Base-by-base conservation (phyloP, 2,329 filamentous ascomycete genomes). In the Fusarium sp. region DNA sequence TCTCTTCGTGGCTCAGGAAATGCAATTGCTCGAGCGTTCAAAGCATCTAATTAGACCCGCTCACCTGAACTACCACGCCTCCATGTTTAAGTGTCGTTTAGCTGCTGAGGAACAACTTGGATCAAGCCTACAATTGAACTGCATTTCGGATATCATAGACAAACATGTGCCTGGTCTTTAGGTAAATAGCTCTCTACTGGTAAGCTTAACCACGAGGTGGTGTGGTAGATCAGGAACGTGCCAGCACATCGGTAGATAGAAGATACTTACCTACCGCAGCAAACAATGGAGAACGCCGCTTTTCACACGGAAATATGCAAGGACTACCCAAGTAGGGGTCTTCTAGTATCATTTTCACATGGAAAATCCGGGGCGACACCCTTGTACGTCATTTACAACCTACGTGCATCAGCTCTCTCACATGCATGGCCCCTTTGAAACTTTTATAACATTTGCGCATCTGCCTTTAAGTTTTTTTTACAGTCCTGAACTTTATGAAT, bases 281-380 rank as follows among this genome's bases (percentile, higher is more conserved):
- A 40, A 52, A 51, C 44, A 37, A 46, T 46, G 37, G 33, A 49
- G 28, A 46, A 32, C 48, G 58, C 30, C 33, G 64, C 52, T 45
- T 67, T 62, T 62, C 63, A 63, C 59, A 67, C 54, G 53, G 22
- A 32, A 55, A 67, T 33, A 61, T 73, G 67, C 71, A 72, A 67
- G 70, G 71, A 71, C 35, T 37, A 37, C 20, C 65, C 53, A 65
- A 65, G 64, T 43, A 47, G 58, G 72, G 71, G 70, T 71, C 59
- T 48, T 54, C 24, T 65, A 65, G 54, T 67, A 44, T 24, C 63
- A 40, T 54, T 49, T 70, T 74, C 71, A 73, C 71, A 71, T 70
- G 64, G 68, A 67, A 66, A 76, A 77, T 77, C 74, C 62, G 75
- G 76, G 75, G 76, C 74, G 71, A 43, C 54, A 77, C 69, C 75